phyloP scores from a whole-genome alignment of 176 grass and related monocot genomes.

The Puccinellia tenuiflora region DNA sequence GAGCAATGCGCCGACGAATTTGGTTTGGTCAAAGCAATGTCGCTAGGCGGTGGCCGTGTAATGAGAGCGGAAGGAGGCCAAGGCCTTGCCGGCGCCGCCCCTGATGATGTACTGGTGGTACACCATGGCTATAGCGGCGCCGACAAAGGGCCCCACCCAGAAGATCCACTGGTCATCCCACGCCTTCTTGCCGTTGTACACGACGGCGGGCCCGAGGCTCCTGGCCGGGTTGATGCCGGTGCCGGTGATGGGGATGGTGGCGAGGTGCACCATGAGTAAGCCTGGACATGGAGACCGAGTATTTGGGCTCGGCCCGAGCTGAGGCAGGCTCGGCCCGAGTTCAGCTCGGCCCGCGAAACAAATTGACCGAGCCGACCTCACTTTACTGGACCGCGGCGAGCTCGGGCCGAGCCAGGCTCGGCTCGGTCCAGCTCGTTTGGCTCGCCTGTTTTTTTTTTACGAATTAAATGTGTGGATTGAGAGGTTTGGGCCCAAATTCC shows the following conservation, averaged over 20 bases:
- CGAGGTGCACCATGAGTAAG: constrained; percentile 33
- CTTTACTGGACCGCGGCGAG: too few relatives aligned
- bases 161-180: constrained; percentile 39
- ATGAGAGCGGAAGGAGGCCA: constrained; percentile 19
- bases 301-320: too few relatives aligned
- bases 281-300: too few relatives aligned
- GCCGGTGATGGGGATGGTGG: constrained; percentile 34
- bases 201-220: constrained; percentile 17
- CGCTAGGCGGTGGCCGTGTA: neutral
- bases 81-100: constrained; percentile 24
- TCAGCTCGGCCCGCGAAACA: too few relatives aligned
- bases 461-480: too few relatives aligned
- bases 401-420: too few relatives aligned
- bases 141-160: constrained; percentile 33
- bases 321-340: too few relatives aligned
- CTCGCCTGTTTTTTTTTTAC: too few relatives aligned
- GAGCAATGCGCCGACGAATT: neutral
- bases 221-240: constrained; percentile 37
- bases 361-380: too few relatives aligned
- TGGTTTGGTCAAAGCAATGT: neutral
- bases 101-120: constrained; percentile 40
- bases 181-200: constrained; percentile 22
- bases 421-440: too few relatives aligned
- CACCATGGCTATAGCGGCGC: constrained; percentile 15
- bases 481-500: too few relatives aligned